Base-by-base conservation (phyloP, 257 asterid genomes). In the Nicotiana benthamiana region DNA sequence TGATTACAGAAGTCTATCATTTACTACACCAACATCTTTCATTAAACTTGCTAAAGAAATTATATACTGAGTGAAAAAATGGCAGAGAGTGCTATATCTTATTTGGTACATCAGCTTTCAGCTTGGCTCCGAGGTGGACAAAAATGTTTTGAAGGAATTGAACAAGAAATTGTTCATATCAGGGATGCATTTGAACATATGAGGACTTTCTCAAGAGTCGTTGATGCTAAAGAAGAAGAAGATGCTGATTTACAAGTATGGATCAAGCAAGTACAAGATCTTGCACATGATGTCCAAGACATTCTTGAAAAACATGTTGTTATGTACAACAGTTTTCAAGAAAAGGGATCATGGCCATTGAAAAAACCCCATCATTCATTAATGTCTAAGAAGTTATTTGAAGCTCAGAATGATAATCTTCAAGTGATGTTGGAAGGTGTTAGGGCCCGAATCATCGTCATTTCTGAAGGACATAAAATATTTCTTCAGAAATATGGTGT, bases 281-380 rank as follows among this genome's bases (percentile, higher is more conserved):
- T 75, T 20, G 83, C 88, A 5, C 76, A 86, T 13, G 92, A 85
- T 51, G 80, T 77, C 30, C 83, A 86, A 66, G 87, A 89, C 70
- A 80, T 80, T 75, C 84, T 89, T 15, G 92, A 84, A 22, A 83
- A 53, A n/a, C 84, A 79, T 76, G 11, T 5, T 18, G 62, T 18
- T 0, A 56, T 8, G 3, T 56, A 26, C 26, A 56, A 9, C 22
- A 18, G 0, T 7, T 56, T 56, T 56, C 62, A 56, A 56, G 11
- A 56, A 18, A 56, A 56, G 62, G 62, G 2, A 56, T 56, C 62
- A n/a, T 6, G 62, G 62, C 11, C 62, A 56, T 56, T 10, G 62
- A 56, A 8, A n/a, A 56, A 56, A 7, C 11, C 26, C 12, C 56
- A 68, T 48, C 40, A 26, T 74, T 24, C 40, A 13, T 24, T 8